These are phyloP conservation scores for Mycena maculata DNA, from an alignment of 768 basidiomycete species.

Conservation along the genomic window DNA sequence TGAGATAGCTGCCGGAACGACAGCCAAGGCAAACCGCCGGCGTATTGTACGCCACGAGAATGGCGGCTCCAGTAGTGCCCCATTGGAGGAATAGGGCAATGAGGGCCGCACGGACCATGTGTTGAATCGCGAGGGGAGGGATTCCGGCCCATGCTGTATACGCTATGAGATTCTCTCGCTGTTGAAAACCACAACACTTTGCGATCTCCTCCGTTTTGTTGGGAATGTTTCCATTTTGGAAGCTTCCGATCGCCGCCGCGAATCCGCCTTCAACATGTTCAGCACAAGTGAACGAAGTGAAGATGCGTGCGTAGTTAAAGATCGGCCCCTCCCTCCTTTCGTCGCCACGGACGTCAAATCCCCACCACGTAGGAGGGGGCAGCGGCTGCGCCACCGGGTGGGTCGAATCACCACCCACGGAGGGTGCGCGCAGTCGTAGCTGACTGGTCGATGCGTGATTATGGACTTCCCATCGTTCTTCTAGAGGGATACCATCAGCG, in stretches of 20 bases:
- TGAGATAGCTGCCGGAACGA: constrained; percentile 45
- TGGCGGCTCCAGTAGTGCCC: constrained; percentile 44
- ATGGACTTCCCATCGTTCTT: background rate
- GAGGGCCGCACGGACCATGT: constrained; percentile 40
- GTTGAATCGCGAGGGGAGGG: background rate
- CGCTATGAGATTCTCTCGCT: constrained; percentile 6
- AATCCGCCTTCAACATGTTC: constrained; percentile 18
- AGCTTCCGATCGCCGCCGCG: background rate
- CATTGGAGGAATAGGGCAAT: constrained; percentile 44
- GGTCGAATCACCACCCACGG: background rate
- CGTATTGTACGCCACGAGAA: constrained; percentile 35
- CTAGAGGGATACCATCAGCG: background rate
- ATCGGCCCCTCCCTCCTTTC: constrained; percentile 31
- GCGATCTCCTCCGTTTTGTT: background rate
- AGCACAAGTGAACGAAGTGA: constrained; percentile 29
- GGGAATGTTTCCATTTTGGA: constrained; percentile 5
- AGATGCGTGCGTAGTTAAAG: constrained; percentile 31
- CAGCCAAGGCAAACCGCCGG: constrained; percentile 45
- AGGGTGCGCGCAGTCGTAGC: background rate
- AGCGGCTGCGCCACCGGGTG: background rate
- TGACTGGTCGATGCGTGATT: constrained; percentile 5
- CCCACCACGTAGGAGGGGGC: constrained; percentile 17
- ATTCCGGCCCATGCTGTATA: constrained; percentile 8
- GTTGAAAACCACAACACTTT: background rate
- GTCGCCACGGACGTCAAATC: constrained; percentile 27